These are phyloP conservation scores for Sonneratia caseolaris DNA, from an alignment of 345 rosid species.

Conservation along the genomic window DNA sequence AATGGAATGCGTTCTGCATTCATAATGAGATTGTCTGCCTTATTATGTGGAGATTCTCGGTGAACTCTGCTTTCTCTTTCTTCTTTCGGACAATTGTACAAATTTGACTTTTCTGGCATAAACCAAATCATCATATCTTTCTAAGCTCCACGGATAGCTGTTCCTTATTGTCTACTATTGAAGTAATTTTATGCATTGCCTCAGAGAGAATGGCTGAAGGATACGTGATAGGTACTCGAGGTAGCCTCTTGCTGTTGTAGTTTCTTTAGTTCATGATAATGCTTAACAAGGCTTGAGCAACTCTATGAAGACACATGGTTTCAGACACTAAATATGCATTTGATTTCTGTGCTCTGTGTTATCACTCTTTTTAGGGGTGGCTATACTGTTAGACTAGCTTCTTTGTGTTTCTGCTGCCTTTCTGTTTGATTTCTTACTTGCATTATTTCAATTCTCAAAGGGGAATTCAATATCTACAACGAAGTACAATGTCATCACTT, in stretches of 20 bases:
- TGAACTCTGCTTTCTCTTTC: neutral
- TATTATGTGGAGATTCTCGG: neutral
- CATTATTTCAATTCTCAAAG: conserved; percentile 23
- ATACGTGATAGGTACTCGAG: neutral
- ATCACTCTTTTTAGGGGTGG: neutral
- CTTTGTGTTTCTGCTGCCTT: neutral
- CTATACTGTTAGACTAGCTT: neutral
- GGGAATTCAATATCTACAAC: conserved; percentile 92
- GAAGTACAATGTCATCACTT: conserved; percentile 89
- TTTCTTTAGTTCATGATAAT: neutral
- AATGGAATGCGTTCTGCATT: neutral
- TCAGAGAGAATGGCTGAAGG: neutral
- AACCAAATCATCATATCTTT: neutral
- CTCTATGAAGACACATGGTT: neutral
- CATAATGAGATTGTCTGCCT: neutral
- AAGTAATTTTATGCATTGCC: neutral
- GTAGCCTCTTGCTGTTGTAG: neutral
- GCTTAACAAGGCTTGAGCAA: neutral
- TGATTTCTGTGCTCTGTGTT: neutral
- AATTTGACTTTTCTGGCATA: neutral
- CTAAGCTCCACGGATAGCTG: neutral
- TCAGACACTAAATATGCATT: neutral
- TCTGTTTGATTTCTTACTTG: neutral
- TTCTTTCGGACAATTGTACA: neutral
- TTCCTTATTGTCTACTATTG: neutral